Evolutionary conservation across 805 yeast species (phyloP), one percentile per base, ranked within the genome.

Genomic region (Scheffersomyces amazonensis): DNA sequence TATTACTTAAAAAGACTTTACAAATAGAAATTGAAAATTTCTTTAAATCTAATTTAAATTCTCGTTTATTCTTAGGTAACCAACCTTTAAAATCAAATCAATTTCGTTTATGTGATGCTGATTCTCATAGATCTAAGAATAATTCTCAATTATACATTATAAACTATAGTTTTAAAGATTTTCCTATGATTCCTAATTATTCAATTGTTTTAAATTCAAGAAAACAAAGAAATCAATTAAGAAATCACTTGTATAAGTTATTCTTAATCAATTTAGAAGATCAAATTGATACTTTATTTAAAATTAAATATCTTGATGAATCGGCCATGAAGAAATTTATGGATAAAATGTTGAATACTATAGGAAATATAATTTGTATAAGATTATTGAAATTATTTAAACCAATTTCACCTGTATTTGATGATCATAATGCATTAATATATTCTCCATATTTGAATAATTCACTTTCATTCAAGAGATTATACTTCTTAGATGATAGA

Each of bases 221-320:
- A 31, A 49, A 48, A 17, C 62, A 58, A 32, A 41, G 45, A 42
- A 50, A 46, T 29, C 46, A 42, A 37, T 48, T 68, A 23, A 47
- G 46, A 36, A 55, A 52, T 21, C 73, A 69, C 39, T 46, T 69
- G 22, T 58, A 54, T 49, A 66, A 66, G 43, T 41, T 68, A 20
- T 57, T 67, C 35, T 41, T 65, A 42, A 56, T 63, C 32, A 69
- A 69, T 47, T 43, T 66, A 39, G 64, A 56, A 18, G 69, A 64
- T 27, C 69, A 62, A 42, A 52, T 66, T 17, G 71, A 67, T 24
- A 60, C 61, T 1, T 54, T 69, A 34, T 52, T 54, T 34, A 43
- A 65, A 16, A 53, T 66, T 46, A 69, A 66, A 43, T 65, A 69
- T 46, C 47, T 50, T 31, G 56, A 59, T 47, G 54, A 64, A 24